phyloP scores from a whole-genome alignment of 805 yeast genomes.

The Candida michaelii region DNA sequence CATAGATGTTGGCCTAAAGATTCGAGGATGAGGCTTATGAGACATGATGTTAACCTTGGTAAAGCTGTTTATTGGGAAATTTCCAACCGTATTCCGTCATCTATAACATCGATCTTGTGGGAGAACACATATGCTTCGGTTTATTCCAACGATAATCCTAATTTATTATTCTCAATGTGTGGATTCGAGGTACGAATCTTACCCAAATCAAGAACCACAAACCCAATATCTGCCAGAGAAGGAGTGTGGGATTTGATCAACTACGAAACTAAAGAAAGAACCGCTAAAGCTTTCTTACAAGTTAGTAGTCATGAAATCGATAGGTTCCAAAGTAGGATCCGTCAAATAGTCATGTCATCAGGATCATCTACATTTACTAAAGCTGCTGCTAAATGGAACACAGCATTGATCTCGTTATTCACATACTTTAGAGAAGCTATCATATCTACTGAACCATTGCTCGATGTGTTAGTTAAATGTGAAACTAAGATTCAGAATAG shows the following conservation, averaged over 20 bases:
- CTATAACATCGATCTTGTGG: slow-evolving; percentile 76
- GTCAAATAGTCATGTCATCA: slow-evolving; percentile 90
- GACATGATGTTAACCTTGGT: slow-evolving; percentile 90
- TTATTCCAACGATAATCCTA: slow-evolving; percentile 88
- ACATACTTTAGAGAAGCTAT: slow-evolving; percentile 94
- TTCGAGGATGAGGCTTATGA: slow-evolving; percentile 82
- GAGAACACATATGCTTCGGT: slow-evolving; percentile 80
- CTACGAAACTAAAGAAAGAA: slow-evolving; percentile 71
- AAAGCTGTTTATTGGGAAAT: slow-evolving; percentile 92
- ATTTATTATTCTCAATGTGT: slow-evolving; percentile 83
- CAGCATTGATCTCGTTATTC: slow-evolving; percentile 80
- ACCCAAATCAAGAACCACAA: slow-evolving; percentile 66
- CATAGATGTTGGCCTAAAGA: slow-evolving; percentile 95
- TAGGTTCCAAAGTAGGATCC: slow-evolving; percentile 75
- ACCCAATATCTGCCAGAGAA: slow-evolving; percentile 59
- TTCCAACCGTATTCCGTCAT: slow-evolving; percentile 71
- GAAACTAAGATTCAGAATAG: slow-evolving; percentile 93
- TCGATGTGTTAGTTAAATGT: slow-evolving; percentile 82
- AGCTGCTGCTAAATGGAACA: slow-evolving; percentile 94
- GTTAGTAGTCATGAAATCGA: slow-evolving; percentile 81
- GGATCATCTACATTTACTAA: slow-evolving; percentile 95
- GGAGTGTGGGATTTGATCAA: slow-evolving; percentile 90
- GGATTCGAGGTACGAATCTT: slow-evolving; percentile 91
- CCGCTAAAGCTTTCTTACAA: slow-evolving; percentile 83
- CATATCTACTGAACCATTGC: slow-evolving; percentile 71